A percentile compares a stretch with the other conserved stretches of the same genome.
Evolutionary conservation across 768 basidiomycete genomes (phyloP).

Genomic region (Boletus rubroflammeus): DNA sequence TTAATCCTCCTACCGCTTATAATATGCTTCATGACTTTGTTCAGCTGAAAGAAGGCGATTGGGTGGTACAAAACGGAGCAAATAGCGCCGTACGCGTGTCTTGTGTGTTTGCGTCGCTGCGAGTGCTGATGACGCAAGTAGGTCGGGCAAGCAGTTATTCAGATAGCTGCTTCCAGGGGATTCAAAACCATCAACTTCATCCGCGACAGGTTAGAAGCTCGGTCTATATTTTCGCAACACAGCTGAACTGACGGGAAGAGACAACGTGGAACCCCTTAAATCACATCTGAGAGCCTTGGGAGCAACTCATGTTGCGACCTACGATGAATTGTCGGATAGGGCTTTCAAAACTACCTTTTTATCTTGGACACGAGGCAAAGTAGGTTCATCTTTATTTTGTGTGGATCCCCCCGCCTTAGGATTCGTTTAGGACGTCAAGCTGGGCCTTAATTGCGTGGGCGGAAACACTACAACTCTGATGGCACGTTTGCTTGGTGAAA

Average conservation of each 20-base stretch:
- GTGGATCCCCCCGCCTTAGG: conserved; percentile 5
- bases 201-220: conserved; percentile 51
- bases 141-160: conserved; percentile 85
- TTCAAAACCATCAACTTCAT: conserved; percentile 81
- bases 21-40: conserved; percentile 77
- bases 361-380: conserved; percentile 63
- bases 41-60: conserved; percentile 61
- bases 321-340: conserved; percentile 67
- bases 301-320: conserved; percentile 73
- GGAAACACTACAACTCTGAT: conserved; percentile 68
- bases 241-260: conserved; percentile 34
- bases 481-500: conserved; percentile 60
- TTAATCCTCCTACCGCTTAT: conserved; percentile 82
- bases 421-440: conserved; percentile 34
- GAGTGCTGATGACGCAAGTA: conserved; percentile 23
- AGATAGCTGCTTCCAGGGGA: conserved; percentile 70
- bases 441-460: conserved; percentile 58
- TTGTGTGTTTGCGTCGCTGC: background rate
- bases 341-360: conserved; percentile 50
- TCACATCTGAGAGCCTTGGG: conserved; percentile 55
- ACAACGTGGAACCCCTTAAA: conserved; percentile 49
- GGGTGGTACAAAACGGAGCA: conserved; percentile 83
- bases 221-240: background rate
- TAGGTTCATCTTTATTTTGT: conserved; percentile 21
- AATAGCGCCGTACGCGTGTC: conserved; percentile 66